Evolutionary conservation across 2,329 filamentous ascomycete genomes (phyloP).

Genomic region (Dendryphion nanum): DNA sequence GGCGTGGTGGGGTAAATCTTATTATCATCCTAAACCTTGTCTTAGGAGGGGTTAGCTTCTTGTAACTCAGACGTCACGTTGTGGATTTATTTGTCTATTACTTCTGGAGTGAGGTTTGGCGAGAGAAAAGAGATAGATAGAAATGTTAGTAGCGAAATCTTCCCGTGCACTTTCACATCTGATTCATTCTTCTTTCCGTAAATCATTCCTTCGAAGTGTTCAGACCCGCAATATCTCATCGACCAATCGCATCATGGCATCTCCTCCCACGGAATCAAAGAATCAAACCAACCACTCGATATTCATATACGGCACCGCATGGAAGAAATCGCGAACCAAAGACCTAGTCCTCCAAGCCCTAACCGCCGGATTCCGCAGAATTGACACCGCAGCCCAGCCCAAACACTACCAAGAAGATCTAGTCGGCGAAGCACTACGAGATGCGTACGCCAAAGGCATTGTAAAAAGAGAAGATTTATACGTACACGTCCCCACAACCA

Average conservation of each 20-base stretch:
- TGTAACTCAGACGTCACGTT: too few species aligned
- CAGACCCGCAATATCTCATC: constrained; percentile 1
- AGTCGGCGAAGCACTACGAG: constrained; percentile 65
- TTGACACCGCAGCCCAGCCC: constrained; percentile 79
- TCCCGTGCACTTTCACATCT: too few species aligned
- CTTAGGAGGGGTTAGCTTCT: too few species aligned
- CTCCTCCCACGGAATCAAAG: constrained; percentile 13
- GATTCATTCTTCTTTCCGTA: constrained; percentile 2
- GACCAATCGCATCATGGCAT: constrained; percentile 18
- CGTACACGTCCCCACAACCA: constrained; percentile 43
- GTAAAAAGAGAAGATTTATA: constrained; percentile 62
- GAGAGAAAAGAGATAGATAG: too few species aligned
- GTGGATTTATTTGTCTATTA: too few species aligned
- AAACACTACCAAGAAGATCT: constrained; percentile 73
- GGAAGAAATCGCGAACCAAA: constrained; percentile 71
- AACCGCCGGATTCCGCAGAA: constrained; percentile 64
- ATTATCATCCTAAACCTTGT: too few species aligned
- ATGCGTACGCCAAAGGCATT: constrained; percentile 59
- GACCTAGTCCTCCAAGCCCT: constrained; percentile 69
- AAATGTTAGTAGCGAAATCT: too few species aligned
- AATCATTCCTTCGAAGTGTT: too few species aligned
- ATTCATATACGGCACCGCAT: constrained; percentile 78
- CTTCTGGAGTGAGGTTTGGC: too few species aligned
- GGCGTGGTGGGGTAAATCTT: not conserved
- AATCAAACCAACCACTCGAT: constrained; percentile 13